Conservation (phyloP, 495 filamentous ascomycete genomes). For the Aspergillus steynii region DNA sequence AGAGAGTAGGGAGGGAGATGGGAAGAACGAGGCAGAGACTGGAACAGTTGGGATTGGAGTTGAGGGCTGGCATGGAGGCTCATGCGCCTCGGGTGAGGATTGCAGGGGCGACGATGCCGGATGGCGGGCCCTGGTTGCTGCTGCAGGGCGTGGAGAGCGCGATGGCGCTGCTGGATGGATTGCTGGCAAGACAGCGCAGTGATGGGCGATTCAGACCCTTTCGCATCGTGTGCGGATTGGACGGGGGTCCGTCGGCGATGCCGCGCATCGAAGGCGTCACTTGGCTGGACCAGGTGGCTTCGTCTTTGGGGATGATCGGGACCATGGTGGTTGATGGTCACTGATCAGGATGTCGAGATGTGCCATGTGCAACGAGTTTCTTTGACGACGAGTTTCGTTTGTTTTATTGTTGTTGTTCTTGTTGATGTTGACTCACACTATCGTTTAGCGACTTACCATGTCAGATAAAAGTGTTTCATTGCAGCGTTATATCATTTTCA, state of each 20-base stretch:
- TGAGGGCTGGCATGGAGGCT: neutral
- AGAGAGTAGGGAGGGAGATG: neutral
- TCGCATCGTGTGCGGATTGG: slow-evolving; percentile 27
- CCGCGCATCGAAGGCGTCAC: slow-evolving; percentile 28
- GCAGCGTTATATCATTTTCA: too few relatives aligned
- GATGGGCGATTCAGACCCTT: slow-evolving; percentile 15
- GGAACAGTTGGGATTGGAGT: neutral
- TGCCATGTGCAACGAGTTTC: neutral
- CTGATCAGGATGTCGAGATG: neutral
- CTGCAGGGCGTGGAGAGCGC: slow-evolving; percentile 4
- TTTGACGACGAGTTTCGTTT: neutral
- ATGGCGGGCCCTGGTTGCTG: neutral
- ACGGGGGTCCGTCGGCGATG: slow-evolving; percentile 9
- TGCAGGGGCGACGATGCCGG: neutral
- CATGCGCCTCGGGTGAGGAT: neutral
- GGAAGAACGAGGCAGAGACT: neutral
- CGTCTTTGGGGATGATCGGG: slow-evolving; percentile 39
- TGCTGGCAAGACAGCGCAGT: slow-evolving; percentile 14
- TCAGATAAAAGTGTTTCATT: neutral
- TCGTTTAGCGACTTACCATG: neutral
- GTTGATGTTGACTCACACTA: neutral
- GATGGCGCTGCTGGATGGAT: neutral
- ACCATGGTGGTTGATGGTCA: slow-evolving; percentile 14
- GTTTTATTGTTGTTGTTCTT: neutral
- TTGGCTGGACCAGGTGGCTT: slow-evolving; percentile 41